Conservation (phyloP, 495 filamentous ascomycete genomes). For the Podospora appendiculata region DNA sequence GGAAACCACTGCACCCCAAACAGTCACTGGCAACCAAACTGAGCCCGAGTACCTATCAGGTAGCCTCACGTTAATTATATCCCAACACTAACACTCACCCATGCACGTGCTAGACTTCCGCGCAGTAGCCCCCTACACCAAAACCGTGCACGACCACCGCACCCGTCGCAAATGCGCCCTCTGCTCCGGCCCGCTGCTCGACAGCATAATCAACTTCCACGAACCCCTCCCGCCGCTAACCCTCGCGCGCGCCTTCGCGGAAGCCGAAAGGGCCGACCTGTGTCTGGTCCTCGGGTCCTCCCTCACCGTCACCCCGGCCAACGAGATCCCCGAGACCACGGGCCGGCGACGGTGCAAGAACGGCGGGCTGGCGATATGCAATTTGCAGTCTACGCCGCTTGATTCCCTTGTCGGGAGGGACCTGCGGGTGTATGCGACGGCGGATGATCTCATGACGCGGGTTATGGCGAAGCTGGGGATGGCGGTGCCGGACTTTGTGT, state of each 20-base stretch:
- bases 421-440: constrained; percentile 22
- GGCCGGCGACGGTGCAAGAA: constrained; percentile 17
- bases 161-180: constrained; percentile 33
- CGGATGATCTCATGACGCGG: constrained; percentile 30
- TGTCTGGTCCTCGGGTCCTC: constrained; percentile 39
- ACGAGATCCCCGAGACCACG: constrained; percentile 29
- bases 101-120: constrained; percentile 31
- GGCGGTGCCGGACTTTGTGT: constrained; percentile 27
- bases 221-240: constrained; percentile 24
- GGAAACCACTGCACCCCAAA: too few relatives aligned
- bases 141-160: constrained; percentile 34
- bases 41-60: too few relatives aligned
- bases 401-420: constrained; percentile 17
- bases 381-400: constrained; percentile 36
- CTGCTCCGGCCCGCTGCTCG: constrained; percentile 27
- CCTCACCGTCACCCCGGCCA: constrained; percentile 35
- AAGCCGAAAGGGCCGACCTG: constrained; percentile 33
- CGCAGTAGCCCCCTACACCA: constrained; percentile 35
- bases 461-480: constrained; percentile 33
- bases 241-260: constrained; percentile 20
- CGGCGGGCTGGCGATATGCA: constrained; percentile 33
- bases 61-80: too few relatives aligned
- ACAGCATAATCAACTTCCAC: constrained; percentile 40
- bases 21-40: too few relatives aligned
- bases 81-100: neutral